phyloP scores from a whole-genome alignment of 805 yeast genomes.

The Brettanomyces nanus region DNA sequence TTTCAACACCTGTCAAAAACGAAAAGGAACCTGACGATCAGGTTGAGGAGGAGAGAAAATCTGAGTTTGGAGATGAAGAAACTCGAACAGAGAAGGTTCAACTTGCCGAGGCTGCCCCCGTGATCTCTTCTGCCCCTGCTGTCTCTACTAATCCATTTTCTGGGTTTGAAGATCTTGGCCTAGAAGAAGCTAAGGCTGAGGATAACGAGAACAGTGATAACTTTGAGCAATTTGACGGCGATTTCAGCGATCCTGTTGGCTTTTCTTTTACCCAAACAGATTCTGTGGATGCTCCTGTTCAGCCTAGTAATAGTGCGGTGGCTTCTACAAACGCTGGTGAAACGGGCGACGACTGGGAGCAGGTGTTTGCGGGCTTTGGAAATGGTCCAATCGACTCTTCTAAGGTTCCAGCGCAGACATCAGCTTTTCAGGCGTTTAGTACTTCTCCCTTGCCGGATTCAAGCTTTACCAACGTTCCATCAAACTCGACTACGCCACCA shows the following conservation, averaged over 20 bases:
- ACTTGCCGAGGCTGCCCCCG: neutral
- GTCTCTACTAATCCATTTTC: slow-evolving; percentile 19
- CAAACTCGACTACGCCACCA: neutral
- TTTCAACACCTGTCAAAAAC: neutral
- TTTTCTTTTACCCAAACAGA: slow-evolving; percentile 20
- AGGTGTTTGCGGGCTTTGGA: slow-evolving; percentile 83
- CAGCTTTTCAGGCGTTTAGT: neutral
- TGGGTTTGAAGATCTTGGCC: slow-evolving; percentile 27
- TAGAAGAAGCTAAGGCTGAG: slow-evolving; percentile 25
- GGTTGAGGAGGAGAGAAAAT: neutral
- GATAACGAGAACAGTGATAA: slow-evolving; percentile 18
- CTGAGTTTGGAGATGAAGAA: neutral
- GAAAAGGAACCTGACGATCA: too few species aligned
- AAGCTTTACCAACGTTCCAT: neutral
- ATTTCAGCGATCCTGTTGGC: slow-evolving; percentile 16
- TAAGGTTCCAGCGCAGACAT: neutral
- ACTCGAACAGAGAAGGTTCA: neutral
- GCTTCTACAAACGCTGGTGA: slow-evolving; percentile 23
- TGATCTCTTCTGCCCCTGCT: neutral
- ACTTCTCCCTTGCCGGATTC: neutral
- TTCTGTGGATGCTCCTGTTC: slow-evolving; percentile 4
- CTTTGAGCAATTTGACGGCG: slow-evolving; percentile 30
- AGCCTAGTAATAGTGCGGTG: too few species aligned
- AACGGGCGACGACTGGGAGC: slow-evolving; percentile 80
- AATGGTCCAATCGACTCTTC: slow-evolving; percentile 29